These are phyloP conservation scores for Phytophthora pistaciae DNA, from an alignment of 352 stramenopile genomes.

Conservation along the genomic window DNA sequence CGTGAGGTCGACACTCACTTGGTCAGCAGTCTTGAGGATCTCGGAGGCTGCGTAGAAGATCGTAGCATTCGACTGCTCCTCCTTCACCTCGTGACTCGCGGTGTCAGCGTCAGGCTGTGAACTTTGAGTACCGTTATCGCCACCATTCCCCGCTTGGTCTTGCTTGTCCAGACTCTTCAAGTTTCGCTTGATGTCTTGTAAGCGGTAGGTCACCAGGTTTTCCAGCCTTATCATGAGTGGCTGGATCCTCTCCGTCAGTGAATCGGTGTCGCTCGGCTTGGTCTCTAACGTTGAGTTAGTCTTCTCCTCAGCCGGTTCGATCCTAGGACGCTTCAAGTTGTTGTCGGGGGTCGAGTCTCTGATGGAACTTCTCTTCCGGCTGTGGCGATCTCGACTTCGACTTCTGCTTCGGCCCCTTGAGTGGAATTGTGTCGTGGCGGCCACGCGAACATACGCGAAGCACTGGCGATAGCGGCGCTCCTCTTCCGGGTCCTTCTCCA, in stretches of 20 bases:
- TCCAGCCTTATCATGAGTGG: neutral
- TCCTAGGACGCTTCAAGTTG: neutral
- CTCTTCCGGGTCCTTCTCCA: slow-evolving; percentile 5
- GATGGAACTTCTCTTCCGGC: no score
- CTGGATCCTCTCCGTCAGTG: neutral
- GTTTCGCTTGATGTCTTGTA: neutral
- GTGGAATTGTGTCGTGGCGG: neutral
- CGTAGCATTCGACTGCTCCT: neutral
- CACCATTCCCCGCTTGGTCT: neutral
- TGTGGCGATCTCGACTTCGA: neutral
- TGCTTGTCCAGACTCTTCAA: neutral
- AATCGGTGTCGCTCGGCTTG: neutral
- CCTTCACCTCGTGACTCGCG: neutral
- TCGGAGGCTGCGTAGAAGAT: neutral
- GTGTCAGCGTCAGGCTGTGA: neutral
- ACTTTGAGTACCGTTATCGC: neutral
- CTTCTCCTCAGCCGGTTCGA: neutral
- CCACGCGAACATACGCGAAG: neutral
- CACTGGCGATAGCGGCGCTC: slow-evolving; percentile 8
- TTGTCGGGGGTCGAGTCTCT: neutral
- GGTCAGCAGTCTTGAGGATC: neutral
- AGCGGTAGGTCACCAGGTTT: neutral
- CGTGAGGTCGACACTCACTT: neutral
- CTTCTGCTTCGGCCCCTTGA: neutral
- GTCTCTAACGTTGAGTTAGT: neutral